Conservation (phyloP, 495 filamentous ascomycete species). For the Pyrenula massariospora region DNA sequence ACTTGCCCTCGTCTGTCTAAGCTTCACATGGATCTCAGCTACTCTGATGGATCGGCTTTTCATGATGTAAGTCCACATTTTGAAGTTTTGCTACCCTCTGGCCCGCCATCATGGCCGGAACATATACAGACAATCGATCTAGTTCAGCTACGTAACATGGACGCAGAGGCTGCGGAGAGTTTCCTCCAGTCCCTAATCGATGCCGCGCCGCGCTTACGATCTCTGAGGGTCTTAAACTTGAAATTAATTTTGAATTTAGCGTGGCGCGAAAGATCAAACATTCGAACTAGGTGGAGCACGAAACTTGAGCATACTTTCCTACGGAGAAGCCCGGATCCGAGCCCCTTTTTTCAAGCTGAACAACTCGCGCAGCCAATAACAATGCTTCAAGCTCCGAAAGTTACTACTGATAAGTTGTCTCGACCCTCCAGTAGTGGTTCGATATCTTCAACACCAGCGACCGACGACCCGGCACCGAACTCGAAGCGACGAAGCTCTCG, state of each 20-base stretch:
- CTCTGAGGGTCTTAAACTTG: conserved; percentile 55
- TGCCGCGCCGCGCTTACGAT: conserved; percentile 45
- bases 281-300: conserved; percentile 61
- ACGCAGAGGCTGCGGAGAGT: conserved; percentile 46
- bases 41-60: conserved; percentile 44
- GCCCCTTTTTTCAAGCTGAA: conserved; percentile 18
- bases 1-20: conserved; percentile 57
- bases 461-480: conserved; percentile 7
- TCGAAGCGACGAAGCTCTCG: conserved; percentile 30
- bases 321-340: conserved; percentile 38
- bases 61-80: conserved; percentile 64
- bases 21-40: conserved; percentile 63
- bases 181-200: conserved; percentile 70
- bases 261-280: conserved; percentile 65
- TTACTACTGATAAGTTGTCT: background rate
- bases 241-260: conserved; percentile 59
- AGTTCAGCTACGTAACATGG: conserved; percentile 61
- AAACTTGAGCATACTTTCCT: conserved; percentile 55
- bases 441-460: conserved; percentile 4
- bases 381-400: background rate
- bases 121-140: conserved; percentile 60
- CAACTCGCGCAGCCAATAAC: conserved; percentile 5
- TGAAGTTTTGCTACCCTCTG: conserved; percentile 40
- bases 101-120: conserved; percentile 61
- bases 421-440: background rate